Conservation (phyloP, 495 filamentous ascomycete species). For the Aspergillus kassunensis region DNA sequence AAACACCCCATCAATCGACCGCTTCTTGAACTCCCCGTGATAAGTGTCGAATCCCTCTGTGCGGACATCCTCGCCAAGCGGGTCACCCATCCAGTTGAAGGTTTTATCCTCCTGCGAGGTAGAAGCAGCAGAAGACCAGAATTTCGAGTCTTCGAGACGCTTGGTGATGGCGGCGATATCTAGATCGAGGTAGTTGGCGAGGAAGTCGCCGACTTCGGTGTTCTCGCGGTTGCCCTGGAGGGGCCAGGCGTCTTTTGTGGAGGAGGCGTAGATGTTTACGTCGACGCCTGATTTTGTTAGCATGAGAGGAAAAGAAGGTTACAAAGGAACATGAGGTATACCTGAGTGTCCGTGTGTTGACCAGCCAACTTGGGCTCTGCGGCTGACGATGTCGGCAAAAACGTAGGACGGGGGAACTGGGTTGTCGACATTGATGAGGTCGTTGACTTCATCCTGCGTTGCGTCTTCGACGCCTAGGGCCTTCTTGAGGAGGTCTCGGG, state of each 20-base stretch:
- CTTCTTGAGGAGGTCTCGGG: slow-evolving; percentile 56
- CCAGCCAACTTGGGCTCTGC: slow-evolving; percentile 89
- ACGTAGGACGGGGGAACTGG: slow-evolving; percentile 43
- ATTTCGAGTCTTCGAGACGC: slow-evolving; percentile 59
- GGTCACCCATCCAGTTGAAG: slow-evolving; percentile 43
- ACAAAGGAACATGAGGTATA: slow-evolving; percentile 13
- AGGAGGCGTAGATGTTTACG: slow-evolving; percentile 83
- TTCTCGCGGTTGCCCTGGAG: slow-evolving; percentile 90
- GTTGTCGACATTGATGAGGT: slow-evolving; percentile 52
- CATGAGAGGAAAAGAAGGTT: not conserved
- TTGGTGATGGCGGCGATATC: slow-evolving; percentile 72
- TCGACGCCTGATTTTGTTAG: slow-evolving; percentile 57
- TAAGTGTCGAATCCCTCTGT: slow-evolving; percentile 44
- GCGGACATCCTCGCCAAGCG: slow-evolving; percentile 31
- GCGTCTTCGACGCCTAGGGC: slow-evolving; percentile 75
- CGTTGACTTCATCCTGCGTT: slow-evolving; percentile 64
- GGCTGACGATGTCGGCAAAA: slow-evolving; percentile 83
- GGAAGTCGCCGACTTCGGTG: slow-evolving; percentile 81
- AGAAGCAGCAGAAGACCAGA: slow-evolving; percentile 15
- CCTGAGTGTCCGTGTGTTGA: slow-evolving; percentile 82
- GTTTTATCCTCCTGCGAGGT: slow-evolving; percentile 10
- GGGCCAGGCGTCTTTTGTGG: slow-evolving; percentile 38
- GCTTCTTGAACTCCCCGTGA: slow-evolving; percentile 48
- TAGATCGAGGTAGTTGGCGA: slow-evolving; percentile 73
- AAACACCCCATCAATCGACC: slow-evolving; percentile 16